Conservation (phyloP, 345 rosid genomes). For the Anacardium occidentale region DNA sequence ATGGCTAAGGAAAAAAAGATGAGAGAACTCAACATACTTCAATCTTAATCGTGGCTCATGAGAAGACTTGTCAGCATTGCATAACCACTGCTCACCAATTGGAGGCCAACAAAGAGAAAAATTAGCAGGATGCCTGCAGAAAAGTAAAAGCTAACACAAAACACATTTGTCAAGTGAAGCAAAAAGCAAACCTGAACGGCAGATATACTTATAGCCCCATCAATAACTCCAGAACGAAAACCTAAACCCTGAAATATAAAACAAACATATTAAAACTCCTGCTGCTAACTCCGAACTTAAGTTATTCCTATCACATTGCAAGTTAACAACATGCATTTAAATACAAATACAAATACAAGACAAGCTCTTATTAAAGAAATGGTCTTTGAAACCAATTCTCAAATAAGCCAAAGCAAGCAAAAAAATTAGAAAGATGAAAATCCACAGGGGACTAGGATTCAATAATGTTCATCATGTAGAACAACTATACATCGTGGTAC, state of each 20-base stretch:
- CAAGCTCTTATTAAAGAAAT: neutral
- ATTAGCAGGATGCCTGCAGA: neutral
- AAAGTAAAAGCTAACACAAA: neutral
- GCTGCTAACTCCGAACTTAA: neutral
- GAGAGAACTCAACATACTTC: constrained; percentile 51
- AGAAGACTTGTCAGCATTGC: constrained; percentile 96
- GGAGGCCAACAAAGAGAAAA: neutral
- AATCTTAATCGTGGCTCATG: constrained; percentile 85
- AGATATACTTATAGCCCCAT: constrained; percentile 95
- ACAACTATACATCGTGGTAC: too few relatives aligned
- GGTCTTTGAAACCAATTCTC: neutral
- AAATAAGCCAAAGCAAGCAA: neutral
- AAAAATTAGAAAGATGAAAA: neutral
- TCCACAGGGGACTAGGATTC: neutral
- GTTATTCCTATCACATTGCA: neutral
- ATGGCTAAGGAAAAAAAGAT: neutral
- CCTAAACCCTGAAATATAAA: constrained; percentile 68
- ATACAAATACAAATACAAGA: neutral
- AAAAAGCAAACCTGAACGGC: constrained; percentile 71
- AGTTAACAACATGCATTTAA: neutral
- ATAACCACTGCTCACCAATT: constrained; percentile 65
- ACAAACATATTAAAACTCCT: constrained; percentile 2
- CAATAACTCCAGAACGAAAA: constrained; percentile 77
- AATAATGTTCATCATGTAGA: neutral
- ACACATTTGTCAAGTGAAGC: neutral